Evolutionary conservation across 1,139 yeast species (phyloP), one percentile per base, ranked within the genome.

Genomic region (Zygotorulaspora mrakii): DNA sequence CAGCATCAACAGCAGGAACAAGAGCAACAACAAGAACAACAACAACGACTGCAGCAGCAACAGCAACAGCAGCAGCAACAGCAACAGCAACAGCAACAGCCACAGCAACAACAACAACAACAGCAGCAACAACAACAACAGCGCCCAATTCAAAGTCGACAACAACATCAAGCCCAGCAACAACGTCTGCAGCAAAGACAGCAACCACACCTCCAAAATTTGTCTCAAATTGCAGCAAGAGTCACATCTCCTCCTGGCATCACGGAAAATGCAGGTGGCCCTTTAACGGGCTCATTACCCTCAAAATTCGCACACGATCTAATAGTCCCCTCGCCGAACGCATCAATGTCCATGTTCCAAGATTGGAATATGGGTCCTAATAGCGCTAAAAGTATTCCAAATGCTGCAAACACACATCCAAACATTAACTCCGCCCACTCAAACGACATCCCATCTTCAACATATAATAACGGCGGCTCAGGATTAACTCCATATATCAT

Each of bases 281-380:
- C 58, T 2, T 31, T 47, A 16, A 46, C 58, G 1, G 61, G 61
- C 3, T 47, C 59, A 2, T 33, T 56, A 31, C 62, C 63, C 5
- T 59, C 63, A 5, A 57, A 57, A 35, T 59, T 55, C 42, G 57
- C 52, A 2, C 57, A 55, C 20, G 64, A 59, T 38, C 41, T 59
- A 23, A 56, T 59, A 49, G 59, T 57, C 11, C 54, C 61, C 6
- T 59, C 64, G 9, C 63, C 64, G 9, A 54, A 42, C 24, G 43
- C 48, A 1, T 47, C 59, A 1, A 53, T 55, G 37, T 47, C 61
- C 4, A 55, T 59, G 61, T 59, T 59, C 36, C 61, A 55, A 26
- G 63, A 59, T 42, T 59, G 64, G 64, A 48, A 57, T 4, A 36
- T 55, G 17, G 48, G 48, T 3, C 49, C 48, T 12, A 43, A 42